Base-by-base conservation (phyloP, 257 asterid species). In the Ligustrum vulgare region DNA sequence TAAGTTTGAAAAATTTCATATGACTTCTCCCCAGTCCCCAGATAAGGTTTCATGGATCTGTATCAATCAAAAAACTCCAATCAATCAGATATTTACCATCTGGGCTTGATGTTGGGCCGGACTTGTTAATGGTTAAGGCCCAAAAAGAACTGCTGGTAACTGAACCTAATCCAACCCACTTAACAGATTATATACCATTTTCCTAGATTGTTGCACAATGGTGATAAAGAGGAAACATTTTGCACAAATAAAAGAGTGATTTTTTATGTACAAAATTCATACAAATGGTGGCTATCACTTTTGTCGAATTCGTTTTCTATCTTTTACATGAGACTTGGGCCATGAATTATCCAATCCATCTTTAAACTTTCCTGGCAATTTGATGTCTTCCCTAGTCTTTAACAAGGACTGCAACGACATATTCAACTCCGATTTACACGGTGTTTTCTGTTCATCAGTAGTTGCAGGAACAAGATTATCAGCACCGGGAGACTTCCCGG, bases 371-470 rank as follows among this genome's bases (percentile, higher is more conserved):
- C 37, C 83, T 0, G 88, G 84, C 12, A 84, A 63, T 78, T 86
- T 90, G 63, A 80, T 6, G 72, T 88, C 87, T 77, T 84, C 86
- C 86, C 78, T 87, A 16, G 54, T 71, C 80, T 79, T 77, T 72
- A 77, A 39, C 74, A 77, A 66, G 0, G 80, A 73, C 49, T 76
- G 81, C 74, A 74, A 68, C 4, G 81, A 81, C 2, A 79, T 69
- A 65, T 70, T 75, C 13, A 72, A 39, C 54, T 79, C 91, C 11
- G 70, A 25, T 31, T 73, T 85, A 15, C 76, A 22, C 20, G 47
- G 70, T 78, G 73, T 86, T 7, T 77, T 80, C 18, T 65, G 15
- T 31, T 60, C 82, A 73, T 73, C 65, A 0, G 69, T 71, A 63
- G 79, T 28, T 36, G n/a, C 56, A 37, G 77, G 69, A 71, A 12